phyloP scores from a whole-genome alignment of 1,139 yeast species.

The Blastobotrys elegans region DNA sequence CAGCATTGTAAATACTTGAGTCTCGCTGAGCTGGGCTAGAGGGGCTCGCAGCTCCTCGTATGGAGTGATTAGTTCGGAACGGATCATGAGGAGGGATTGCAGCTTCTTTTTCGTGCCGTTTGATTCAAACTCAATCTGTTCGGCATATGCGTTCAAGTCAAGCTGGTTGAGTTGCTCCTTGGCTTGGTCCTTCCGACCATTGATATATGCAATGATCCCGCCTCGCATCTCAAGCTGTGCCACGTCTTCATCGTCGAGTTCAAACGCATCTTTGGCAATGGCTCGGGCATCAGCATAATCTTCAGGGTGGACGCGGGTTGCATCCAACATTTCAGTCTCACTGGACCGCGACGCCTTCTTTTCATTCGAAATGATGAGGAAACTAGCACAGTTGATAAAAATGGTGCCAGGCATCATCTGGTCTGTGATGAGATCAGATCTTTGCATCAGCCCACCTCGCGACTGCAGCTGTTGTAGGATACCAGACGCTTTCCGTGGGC shows the following conservation, averaged over 20 bases:
- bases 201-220: slow-evolving; percentile 77
- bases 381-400: slow-evolving; percentile 89
- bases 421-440: slow-evolving; percentile 74
- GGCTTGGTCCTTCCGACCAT: slow-evolving; percentile 53
- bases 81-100: slow-evolving; percentile 79
- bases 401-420: slow-evolving; percentile 74
- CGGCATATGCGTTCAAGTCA: slow-evolving; percentile 89
- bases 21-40: slow-evolving; percentile 59
- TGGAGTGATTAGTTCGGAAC: slow-evolving; percentile 80
- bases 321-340: slow-evolving; percentile 76
- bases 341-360: slow-evolving; percentile 41
- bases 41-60: slow-evolving; percentile 79
- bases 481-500: slow-evolving; percentile 92
- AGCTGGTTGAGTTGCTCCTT: slow-evolving; percentile 84
- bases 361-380: slow-evolving; percentile 75
- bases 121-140: slow-evolving; percentile 72
- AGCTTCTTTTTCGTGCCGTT: slow-evolving; percentile 62
- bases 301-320: slow-evolving; percentile 96
- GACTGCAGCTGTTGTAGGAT: slow-evolving; percentile 75
- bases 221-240: slow-evolving; percentile 72
- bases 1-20: slow-evolving; percentile 79
- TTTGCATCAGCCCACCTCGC: slow-evolving; percentile 63
- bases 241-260: slow-evolving; percentile 89
- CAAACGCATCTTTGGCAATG: slow-evolving; percentile 97
- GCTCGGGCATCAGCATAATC: slow-evolving; percentile 93